phyloP scores from a whole-genome alignment of 805 yeast genomes.

The Candida chilensis region DNA sequence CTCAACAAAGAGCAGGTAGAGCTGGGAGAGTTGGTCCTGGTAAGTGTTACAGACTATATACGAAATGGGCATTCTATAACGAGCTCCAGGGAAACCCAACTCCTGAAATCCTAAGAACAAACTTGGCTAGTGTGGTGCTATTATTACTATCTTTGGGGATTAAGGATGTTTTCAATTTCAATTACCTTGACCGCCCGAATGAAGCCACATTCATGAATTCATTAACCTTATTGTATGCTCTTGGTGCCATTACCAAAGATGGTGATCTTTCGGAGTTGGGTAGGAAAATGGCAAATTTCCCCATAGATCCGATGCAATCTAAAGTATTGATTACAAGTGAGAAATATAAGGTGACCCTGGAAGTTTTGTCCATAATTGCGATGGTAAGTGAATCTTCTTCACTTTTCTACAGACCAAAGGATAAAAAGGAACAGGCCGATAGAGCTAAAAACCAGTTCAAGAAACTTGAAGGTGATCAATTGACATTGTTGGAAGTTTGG shows the following conservation, averaged over 20 bases:
- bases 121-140: constrained; percentile 68
- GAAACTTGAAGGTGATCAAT: constrained; percentile 62
- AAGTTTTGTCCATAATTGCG: constrained; percentile 65
- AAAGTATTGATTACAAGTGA: constrained; percentile 63
- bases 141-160: constrained; percentile 78
- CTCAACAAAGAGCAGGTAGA: constrained; percentile 37
- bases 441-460: constrained; percentile 48
- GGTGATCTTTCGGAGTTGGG: constrained; percentile 79
- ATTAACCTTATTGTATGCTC: constrained; percentile 69
- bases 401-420: constrained; percentile 63
- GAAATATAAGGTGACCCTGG: constrained; percentile 51
- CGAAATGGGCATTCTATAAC: constrained; percentile 70
- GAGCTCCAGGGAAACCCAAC: constrained; percentile 75
- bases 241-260: constrained; percentile 76
- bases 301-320: constrained; percentile 85
- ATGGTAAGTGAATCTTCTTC: constrained; percentile 78
- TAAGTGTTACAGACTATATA: constrained; percentile 64
- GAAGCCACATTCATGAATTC: constrained; percentile 64
- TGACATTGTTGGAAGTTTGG: constrained; percentile 67
- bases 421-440: constrained; percentile 58
- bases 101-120: constrained; percentile 88
- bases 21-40: constrained; percentile 41
- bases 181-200: constrained; percentile 88
- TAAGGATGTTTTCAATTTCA: constrained; percentile 72
- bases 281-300: constrained; percentile 81